Conservation (phyloP, 1,139 yeast genomes). For the Starmera stellimalicola region DNA sequence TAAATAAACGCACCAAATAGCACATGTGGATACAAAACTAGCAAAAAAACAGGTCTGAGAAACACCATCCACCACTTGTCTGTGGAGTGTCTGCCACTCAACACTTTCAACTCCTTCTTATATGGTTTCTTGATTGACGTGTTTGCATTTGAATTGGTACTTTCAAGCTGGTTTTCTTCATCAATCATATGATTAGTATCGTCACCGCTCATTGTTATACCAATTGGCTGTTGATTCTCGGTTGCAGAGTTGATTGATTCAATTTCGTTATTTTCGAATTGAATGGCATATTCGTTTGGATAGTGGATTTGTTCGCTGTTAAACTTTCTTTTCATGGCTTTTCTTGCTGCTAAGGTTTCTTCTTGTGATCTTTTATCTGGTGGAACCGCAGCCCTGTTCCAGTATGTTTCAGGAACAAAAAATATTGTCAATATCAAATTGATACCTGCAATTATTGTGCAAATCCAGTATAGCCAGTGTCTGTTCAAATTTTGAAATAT, state of each 20-base stretch:
- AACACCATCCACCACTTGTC: conserved; percentile 54
- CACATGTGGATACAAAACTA: conserved; percentile 40
- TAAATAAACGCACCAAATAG: conserved; percentile 45
- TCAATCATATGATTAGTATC: neutral
- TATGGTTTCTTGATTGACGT: conserved; percentile 2
- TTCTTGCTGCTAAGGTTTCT: conserved; percentile 42
- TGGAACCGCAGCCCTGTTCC: conserved; percentile 48
- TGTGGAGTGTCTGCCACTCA: conserved; percentile 35
- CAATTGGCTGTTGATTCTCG: neutral
- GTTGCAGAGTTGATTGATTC: neutral
- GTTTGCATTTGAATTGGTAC: neutral
- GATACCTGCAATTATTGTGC: conserved; percentile 42
- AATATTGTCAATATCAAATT: conserved; percentile 37
- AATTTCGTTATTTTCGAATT: neutral
- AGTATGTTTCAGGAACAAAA: conserved; percentile 58
- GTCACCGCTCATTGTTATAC: neutral
- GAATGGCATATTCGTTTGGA: conserved; percentile 2
- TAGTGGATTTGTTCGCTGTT: conserved; percentile 1
- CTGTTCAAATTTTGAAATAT: conserved; percentile 40
- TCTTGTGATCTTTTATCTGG: conserved; percentile 38
- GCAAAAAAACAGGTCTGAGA: conserved; percentile 43
- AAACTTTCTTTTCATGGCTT: conserved; percentile 16
- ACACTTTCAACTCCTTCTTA: conserved; percentile 6
- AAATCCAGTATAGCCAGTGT: conserved; percentile 57
- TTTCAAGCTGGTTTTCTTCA: neutral